Evolutionary conservation across 768 basidiomycete genomes (phyloP).

Genomic region (Termitomyces sp.): DNA sequence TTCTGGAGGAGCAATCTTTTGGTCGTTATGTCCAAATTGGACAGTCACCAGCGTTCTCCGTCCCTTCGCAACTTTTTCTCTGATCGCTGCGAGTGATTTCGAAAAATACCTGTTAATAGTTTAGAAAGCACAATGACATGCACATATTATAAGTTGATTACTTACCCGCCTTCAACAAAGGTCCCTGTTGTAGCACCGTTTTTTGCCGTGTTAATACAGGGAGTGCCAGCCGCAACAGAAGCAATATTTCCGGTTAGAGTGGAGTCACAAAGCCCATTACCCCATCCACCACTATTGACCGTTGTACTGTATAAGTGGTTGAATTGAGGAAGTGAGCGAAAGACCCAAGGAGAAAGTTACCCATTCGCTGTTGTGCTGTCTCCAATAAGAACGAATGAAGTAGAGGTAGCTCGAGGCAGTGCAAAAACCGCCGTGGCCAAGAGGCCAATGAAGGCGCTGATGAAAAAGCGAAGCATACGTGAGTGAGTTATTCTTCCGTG

Average conservation of each 20-base stretch:
- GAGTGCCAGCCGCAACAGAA: not conserved
- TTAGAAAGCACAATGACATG: not conserved
- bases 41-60: constrained; percentile 31
- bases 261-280: not conserved
- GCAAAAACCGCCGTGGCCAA: not conserved
- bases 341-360: not conserved
- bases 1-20: constrained; percentile 35
- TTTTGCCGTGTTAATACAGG: not conserved
- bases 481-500: not conserved
- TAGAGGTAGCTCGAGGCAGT: not conserved
- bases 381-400: not conserved
- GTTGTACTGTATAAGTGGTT: not conserved
- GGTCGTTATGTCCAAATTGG: constrained; percentile 38
- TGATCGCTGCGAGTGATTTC: constrained; percentile 9
- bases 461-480: not conserved
- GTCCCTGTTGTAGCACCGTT: not conserved
- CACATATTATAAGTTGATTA: not conserved
- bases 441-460: not conserved
- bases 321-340: not conserved
- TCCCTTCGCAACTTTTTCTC: constrained; percentile 28
- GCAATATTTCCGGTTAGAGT: not conserved
- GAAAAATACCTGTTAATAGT: not conserved
- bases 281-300: constrained; percentile 1
- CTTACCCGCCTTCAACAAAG: not conserved
- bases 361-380: constrained; percentile 1